phyloP scores from a whole-genome alignment of 495 filamentous ascomycete species.

The Penicillium manginii region DNA sequence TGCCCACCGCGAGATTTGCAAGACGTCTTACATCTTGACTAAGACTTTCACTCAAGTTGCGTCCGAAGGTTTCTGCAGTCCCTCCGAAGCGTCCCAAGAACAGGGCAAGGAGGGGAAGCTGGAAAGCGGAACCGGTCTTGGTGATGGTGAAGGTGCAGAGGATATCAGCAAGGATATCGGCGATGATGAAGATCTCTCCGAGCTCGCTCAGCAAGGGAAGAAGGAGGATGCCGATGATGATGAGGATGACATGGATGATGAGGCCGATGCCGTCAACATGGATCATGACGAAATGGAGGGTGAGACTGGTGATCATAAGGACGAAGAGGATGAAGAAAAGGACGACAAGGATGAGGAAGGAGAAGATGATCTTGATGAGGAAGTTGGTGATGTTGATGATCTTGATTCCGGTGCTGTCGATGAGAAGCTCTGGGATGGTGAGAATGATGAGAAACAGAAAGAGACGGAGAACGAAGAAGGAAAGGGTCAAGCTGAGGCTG shows the following conservation, averaged over 20 bases:
- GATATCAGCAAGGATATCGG: constrained; percentile 97
- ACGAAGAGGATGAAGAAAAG: constrained; percentile 70
- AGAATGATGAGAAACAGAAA: constrained; percentile 74
- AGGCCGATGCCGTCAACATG: constrained; percentile 92
- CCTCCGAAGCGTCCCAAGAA: constrained; percentile 73
- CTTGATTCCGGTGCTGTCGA: constrained; percentile 87
- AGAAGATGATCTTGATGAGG: constrained; percentile 79
- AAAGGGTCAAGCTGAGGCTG: constrained; percentile 64
- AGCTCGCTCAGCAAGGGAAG: constrained; percentile 81
- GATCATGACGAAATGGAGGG: constrained; percentile 76
- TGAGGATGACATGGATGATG: constrained; percentile 58
- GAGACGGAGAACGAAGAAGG: constrained; percentile 77
- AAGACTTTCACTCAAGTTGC: constrained; percentile 76
- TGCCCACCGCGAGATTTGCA: constrained; percentile 70
- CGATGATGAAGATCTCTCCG: constrained; percentile 89
- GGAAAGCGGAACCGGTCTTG: constrained; percentile 94
- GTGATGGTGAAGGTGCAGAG: constrained; percentile 90
- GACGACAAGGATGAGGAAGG: constrained; percentile 54
- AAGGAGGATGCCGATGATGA: constrained; percentile 65
- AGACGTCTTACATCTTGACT: constrained; percentile 71
- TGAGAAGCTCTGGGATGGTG: constrained; percentile 97
- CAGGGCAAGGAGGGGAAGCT: constrained; percentile 71
- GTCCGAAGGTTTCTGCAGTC: constrained; percentile 87
- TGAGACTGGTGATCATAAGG: constrained; percentile 49
- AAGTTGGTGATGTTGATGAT: constrained; percentile 86